phyloP scores from a whole-genome alignment of 306 rosid genomes.

The Quercus agrifolia region DNA sequence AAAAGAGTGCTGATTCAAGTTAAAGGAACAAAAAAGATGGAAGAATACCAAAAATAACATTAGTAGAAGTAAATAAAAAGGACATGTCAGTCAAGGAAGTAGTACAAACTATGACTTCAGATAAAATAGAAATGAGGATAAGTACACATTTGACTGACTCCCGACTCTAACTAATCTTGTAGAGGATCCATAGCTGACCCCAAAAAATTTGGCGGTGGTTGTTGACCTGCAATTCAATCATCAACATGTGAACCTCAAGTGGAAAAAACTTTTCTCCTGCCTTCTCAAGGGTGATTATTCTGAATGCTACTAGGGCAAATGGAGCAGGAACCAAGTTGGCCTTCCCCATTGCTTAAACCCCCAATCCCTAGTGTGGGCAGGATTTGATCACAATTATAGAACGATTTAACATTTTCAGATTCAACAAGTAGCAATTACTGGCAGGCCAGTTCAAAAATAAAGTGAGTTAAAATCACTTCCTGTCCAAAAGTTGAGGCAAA shows the following conservation, averaged over 20 bases:
- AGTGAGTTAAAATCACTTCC: not conserved
- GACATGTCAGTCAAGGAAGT: too few relatives aligned
- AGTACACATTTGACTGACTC: too few relatives aligned
- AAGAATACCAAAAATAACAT: too few relatives aligned
- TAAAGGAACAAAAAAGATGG: too few relatives aligned
- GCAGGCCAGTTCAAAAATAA: not conserved
- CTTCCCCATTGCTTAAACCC: not conserved
- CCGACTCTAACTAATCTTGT: too few relatives aligned
- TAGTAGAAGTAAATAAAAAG: too few relatives aligned
- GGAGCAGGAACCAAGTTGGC: not conserved
- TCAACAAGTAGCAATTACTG: not conserved
- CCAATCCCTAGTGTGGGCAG: not conserved
- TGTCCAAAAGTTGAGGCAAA: not conserved
- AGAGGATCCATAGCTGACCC: too few relatives aligned
- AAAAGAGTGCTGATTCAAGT: too few relatives aligned
- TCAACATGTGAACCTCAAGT: not conserved
- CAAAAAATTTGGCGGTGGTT: too few relatives aligned
- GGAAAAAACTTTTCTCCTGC: not conserved
- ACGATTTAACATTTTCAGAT: too few relatives aligned
- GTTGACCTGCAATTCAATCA: not conserved
- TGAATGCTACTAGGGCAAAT: not conserved
- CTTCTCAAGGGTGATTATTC: not conserved
- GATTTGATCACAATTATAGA: not conserved
- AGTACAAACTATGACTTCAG: too few relatives aligned
- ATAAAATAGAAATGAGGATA: too few relatives aligned